Evolutionary conservation across 495 filamentous ascomycete genomes (phyloP), one percentile per base, ranked within the genome.

Genomic region (Penicillium ochrochloron): DNA sequence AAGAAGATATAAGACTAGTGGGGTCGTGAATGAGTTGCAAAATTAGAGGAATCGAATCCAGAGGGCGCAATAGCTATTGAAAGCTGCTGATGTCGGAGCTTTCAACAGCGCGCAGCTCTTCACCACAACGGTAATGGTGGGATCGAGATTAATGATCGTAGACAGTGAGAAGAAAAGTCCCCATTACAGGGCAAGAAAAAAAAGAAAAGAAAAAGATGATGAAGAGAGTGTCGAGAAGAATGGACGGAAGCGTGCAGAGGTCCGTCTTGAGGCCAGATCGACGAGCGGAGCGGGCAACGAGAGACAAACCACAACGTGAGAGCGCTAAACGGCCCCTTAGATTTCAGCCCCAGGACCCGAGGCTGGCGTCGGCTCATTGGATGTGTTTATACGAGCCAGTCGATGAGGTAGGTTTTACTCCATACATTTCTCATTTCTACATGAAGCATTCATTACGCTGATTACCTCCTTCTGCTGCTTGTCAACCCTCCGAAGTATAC

Each of bases 121-220:
- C 72, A 65, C 70, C 66, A 72, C 70, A 73, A 27, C 25, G 35
- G 25, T 29, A 67, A 62, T 68, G 66, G 73, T 66, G 55, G 66
- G 25, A 42, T 53, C 37, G 61, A 66, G 67, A 70, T 76, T 76
- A 83, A 78, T 70, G 75, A 79, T 73, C 74, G 78, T 74, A 67
- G 68, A 66, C 64, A 66, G 68, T 63, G 37, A 63, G 75, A 63
- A 72, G 57, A 61, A 67, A 63, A 70, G 59, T 62, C 70, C 74
- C 78, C 79, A 80, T 80, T 66, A 74, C 75, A 77, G 73, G 68
- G 64, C 52, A 65, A 56, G 62, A 61, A 63, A 58, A 39, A 62
- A 59, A 68, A 60, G n/a, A 65, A 67, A 53, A 39, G 46, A 67
- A 64, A 66, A 68, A 64, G 60, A 57, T 57, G 37, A 23, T 34